Evolutionary conservation across 352 stramenopile species (phyloP).

Genomic region (Globisporangium orthogonon): DNA sequence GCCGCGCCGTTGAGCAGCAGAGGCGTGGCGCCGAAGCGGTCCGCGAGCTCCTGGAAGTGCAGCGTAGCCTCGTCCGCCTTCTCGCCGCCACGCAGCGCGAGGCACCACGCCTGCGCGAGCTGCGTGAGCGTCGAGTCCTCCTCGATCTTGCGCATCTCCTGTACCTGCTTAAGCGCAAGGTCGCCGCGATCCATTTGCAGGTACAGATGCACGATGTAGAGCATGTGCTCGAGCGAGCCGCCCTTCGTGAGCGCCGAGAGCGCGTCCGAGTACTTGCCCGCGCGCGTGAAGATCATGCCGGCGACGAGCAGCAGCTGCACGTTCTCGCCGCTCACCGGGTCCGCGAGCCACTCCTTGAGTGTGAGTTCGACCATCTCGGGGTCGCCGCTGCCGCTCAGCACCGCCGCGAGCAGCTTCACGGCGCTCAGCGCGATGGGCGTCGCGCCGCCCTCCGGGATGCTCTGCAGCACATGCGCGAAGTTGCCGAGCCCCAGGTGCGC

Average conservation of each 20-base stretch:
- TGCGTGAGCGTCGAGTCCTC: conserved; percentile 96
- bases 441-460: conserved; percentile 67
- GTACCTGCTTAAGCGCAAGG: conserved; percentile 85
- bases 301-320: conserved; percentile 91
- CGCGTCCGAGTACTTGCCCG: conserved; percentile 92
- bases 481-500: conserved; percentile 89
- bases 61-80: conserved; percentile 89
- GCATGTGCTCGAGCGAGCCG: conserved; percentile 91
- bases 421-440: conserved; percentile 74
- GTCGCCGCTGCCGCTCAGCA: conserved; percentile 65
- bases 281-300: conserved; percentile 90
- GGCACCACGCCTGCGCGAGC: conserved; percentile 87
- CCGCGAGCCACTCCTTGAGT: conserved; percentile 88
- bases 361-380: conserved; percentile 87
- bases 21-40: conserved; percentile 92
- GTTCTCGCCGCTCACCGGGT: conserved; percentile 78
- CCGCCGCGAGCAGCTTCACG: conserved; percentile 84
- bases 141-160: conserved; percentile 89
- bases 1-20: conserved; percentile 91
- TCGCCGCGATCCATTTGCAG: conserved; percentile 94
- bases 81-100: conserved; percentile 76
- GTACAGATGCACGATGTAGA: conserved; percentile 81
- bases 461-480: conserved; percentile 82
- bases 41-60: conserved; percentile 90
- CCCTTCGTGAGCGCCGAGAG: conserved; percentile 89